Evolutionary conservation across 1,284 basidiomycete genomes (phyloP).

Genomic region (Fistulina hepatica): DNA sequence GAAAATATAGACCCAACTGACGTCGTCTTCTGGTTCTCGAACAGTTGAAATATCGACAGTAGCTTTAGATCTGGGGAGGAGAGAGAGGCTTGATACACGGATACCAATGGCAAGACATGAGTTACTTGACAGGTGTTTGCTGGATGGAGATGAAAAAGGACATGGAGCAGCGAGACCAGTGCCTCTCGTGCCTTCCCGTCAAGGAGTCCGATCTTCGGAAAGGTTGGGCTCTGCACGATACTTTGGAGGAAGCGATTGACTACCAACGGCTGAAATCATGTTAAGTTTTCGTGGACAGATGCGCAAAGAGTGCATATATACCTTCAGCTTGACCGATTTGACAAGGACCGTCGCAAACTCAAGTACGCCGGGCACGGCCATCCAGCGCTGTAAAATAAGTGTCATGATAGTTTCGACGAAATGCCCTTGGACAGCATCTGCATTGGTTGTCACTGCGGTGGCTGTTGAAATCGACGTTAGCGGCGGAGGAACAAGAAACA

Average conservation of each 20-base stretch:
- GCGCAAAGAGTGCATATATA: slow-evolving; percentile 21
- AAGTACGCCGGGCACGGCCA: slow-evolving; percentile 36
- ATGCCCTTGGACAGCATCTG: slow-evolving; percentile 43
- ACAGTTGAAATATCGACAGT: slow-evolving; percentile 66
- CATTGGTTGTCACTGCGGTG: too few relatives aligned
- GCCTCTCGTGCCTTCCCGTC: slow-evolving; percentile 27
- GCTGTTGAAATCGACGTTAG: too few relatives aligned
- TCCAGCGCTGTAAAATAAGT: slow-evolving; percentile 49
- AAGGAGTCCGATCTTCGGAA: slow-evolving; percentile 34
- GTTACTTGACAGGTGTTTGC: slow-evolving; percentile 74
- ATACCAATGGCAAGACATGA: slow-evolving; percentile 66
- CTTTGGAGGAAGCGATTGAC: slow-evolving; percentile 57
- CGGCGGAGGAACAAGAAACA: too few relatives aligned
- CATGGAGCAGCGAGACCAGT: slow-evolving; percentile 45
- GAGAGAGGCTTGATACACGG: slow-evolving; percentile 65
- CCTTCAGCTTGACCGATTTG: slow-evolving; percentile 46
- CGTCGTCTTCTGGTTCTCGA: slow-evolving; percentile 61
- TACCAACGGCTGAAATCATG: slow-evolving; percentile 36
- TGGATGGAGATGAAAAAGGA: slow-evolving; percentile 66
- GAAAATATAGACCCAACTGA: slow-evolving; percentile 53
- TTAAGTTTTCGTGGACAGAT: too few relatives aligned
- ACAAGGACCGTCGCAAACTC: slow-evolving; percentile 39
- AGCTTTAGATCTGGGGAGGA: slow-evolving; percentile 53
- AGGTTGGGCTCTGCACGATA: slow-evolving; percentile 48
- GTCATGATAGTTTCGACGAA: slow-evolving; percentile 68